Base-by-base conservation (phyloP, 495 filamentous ascomycete genomes). In the Lasiosphaeria ovina region DNA sequence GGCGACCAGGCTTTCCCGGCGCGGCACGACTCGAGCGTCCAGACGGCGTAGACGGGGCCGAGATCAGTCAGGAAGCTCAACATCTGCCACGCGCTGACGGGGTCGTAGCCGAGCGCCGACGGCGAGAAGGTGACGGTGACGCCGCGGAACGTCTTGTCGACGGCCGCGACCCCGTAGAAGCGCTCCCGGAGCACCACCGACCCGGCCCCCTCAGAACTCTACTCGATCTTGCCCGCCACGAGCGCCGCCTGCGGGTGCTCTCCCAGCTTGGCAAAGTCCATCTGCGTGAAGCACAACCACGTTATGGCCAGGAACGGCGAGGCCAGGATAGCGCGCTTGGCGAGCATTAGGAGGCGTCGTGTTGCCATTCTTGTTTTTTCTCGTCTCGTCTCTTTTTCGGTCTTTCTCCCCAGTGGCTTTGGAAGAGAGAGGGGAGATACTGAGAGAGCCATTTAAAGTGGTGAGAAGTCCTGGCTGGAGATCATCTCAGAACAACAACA, bases 281-380 rank as follows among this genome's bases (percentile, higher is more conserved):
- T 47, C 4, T 7, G 5, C 6, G 1, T 9, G 44, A 5, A 11
- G 44, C 12, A 47, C 0, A 47, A 8, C 8, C 12, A 47, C 44
- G 4, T n/a, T 7, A 47, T 14, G 44, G 16, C 5, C 5, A 47
- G 44, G 44, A 47, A 47, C 6, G 44, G 44, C 44, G 16, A n/a
- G 44, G 44, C 44, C 44, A 47, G 12, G 44, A 47, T 14, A n/a
- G 44, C 44, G 44, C 5, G 44, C 44, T 47, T 47, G 44, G 44
- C 12, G 5, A 5, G 12, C 12, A 4, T 47, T n/a, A 1, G 12
- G 12, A 4, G 6, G 12, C 11, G 12, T 11, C 12, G 11, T 47
- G 44, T 47, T n/a, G 11, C 44, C 6, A 42, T 42, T 42, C 14
- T 42, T 42, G 7, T 42, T 42, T 14, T 42, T 42, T 42, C 14